Evolutionary conservation across 2,329 filamentous ascomycete species (phyloP), one percentile per base, ranked within the genome.

Genomic region (Celoporthe dispersa): DNA sequence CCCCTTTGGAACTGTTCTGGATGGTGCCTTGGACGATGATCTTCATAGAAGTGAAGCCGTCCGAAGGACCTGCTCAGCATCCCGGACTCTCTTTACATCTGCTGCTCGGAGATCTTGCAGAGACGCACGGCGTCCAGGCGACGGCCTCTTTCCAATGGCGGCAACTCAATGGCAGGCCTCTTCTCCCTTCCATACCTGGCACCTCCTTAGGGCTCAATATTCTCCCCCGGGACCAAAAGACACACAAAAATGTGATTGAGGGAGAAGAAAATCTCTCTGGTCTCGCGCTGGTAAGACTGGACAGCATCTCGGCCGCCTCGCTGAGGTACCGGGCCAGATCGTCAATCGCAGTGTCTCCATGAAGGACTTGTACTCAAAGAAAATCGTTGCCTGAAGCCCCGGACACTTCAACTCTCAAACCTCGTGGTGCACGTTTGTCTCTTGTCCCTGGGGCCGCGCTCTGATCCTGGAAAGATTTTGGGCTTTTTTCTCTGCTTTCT

Each of bases 241-340:
- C 28, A 57, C 51, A 55, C 53, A 57, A 16, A 7, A 16, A 37
- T 60, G 57, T 60, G 57, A 57, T 28, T 28, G 28, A 35, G 37
- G 28, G 55, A 60, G 31, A 35, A 31, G 16, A 6, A 12, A 35
- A 16, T n/a, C n/a, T 60, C 57, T 37, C 57, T 16, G 33, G 37
- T 33, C 31, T 37, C 31, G 9, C 31, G 57, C 31, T 60, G 57
- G 57, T 60, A 60, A 60, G 57, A 60, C 31, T 60, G 31, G 31
- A 60, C 57, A 28, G 60, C 48, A 59, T 66, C 14, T 68, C 57
- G 60, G 68, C 57, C 22, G 53, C 37, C 68, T 65, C 65, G 65
- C 48, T 64, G 68, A 68, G 68, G 53, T 60, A 12, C 62, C 64
- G 60, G 64, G 55, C 64, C 65, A 39, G 64, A 60, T 33, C 65